Evolutionary conservation across 306 rosid genomes (phyloP).

Genomic region (Citrullus mucosospermus): DNA sequence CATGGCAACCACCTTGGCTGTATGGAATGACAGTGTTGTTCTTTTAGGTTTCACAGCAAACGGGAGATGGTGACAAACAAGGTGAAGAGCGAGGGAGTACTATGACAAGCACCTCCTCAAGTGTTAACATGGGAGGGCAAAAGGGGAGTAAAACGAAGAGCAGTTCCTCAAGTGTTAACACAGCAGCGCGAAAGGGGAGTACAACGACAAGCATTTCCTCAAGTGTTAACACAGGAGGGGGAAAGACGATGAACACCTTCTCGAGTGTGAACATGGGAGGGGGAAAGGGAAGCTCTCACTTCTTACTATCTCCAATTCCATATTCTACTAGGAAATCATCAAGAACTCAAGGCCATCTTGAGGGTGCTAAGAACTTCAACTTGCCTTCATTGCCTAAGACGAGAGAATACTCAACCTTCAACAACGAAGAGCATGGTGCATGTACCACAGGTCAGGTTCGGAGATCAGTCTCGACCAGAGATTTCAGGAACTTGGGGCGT

Average conservation of each 20-base stretch:
- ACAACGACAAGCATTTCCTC: conserved; percentile 33
- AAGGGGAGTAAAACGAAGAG: conserved; percentile 9
- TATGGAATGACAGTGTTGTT: background rate
- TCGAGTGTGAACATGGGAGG: conserved; percentile 30
- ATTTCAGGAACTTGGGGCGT: conserved; percentile 26
- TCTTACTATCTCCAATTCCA: conserved; percentile 22
- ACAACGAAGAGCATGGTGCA: conserved; percentile 19
- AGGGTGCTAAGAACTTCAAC: conserved; percentile 9
- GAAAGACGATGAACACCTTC: conserved; percentile 28
- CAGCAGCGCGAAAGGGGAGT: conserved; percentile 13
- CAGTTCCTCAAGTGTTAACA: conserved; percentile 37
- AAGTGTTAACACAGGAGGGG: conserved; percentile 23
- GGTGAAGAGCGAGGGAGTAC: conserved; percentile 26
- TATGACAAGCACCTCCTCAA: conserved; percentile 32
- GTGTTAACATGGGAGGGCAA: background rate
- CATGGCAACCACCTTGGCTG: background rate
- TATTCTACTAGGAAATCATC: conserved; percentile 18
- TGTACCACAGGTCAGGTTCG: conserved; percentile 24
- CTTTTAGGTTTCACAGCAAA: conserved; percentile 30
- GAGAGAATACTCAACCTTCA: conserved; percentile 14
- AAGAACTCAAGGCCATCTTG: conserved; percentile 14
- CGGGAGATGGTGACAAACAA: conserved; percentile 12
- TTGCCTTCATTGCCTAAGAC: conserved; percentile 45
- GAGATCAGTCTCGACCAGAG: conserved; percentile 66
- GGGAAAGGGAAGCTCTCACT: conserved; percentile 28